A percentile compares a stretch with the other conserved stretches of the same genome.
Evolutionary conservation across 768 basidiomycete species (phyloP).

Genomic region (Serendipita vermifera): DNA sequence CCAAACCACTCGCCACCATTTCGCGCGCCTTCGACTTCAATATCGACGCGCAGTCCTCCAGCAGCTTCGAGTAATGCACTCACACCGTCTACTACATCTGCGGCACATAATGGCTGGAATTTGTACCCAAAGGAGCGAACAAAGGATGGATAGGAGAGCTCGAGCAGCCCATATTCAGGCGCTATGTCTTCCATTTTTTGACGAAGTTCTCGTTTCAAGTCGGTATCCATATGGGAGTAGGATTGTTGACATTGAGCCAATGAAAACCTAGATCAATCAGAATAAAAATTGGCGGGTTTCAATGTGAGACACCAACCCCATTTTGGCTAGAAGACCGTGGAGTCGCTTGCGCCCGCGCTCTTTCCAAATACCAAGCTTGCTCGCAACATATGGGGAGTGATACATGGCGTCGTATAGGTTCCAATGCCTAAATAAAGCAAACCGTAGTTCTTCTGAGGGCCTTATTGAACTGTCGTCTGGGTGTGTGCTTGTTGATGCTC

Average conservation of each 20-base stretch:
- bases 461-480: conserved; percentile 80
- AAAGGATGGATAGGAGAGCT: conserved; percentile 89
- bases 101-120: conserved; percentile 75
- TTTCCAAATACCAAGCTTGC: conserved; percentile 92
- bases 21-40: conserved; percentile 75
- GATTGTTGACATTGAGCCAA: conserved; percentile 88
- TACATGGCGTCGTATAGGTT: conserved; percentile 96
- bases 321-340: conserved; percentile 89
- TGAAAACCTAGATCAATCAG: conserved; percentile 53
- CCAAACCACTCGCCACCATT: conserved; percentile 98
- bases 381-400: conserved; percentile 91
- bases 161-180: conserved; percentile 88
- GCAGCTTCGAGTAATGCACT: conserved; percentile 83
- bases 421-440: conserved; percentile 95
- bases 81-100: conserved; percentile 86
- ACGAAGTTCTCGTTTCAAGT: conserved; percentile 69
- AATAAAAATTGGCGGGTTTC: neutral
- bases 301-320: conserved; percentile 56
- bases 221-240: conserved; percentile 92
- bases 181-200: conserved; percentile 78
- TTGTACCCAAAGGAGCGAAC: conserved; percentile 84
- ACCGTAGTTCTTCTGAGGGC: conserved; percentile 78
- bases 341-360: conserved; percentile 82
- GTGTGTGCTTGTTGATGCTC: conserved; percentile 23
- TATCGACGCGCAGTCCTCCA: conserved; percentile 75